Evolutionary conservation across 495 filamentous ascomycete species (phyloP), one percentile per base, ranked within the genome.

Genomic region (Umbilicaria muhlenbergii): DNA sequence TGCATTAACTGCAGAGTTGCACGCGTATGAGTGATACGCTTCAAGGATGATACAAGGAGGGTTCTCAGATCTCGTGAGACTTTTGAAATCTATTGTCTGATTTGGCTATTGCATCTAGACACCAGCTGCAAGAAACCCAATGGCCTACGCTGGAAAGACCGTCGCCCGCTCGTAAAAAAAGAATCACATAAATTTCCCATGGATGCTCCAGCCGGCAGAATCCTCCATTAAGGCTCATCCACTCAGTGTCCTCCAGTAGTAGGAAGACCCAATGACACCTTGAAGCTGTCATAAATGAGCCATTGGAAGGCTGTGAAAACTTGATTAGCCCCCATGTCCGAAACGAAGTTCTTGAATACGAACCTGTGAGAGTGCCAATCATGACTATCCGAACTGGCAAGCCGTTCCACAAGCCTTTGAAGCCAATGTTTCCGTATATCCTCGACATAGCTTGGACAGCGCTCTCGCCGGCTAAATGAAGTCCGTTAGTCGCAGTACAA

Each of bases 221-320:
- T 0, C 24, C 24, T 28, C 24, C 24, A 6, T 6, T 0, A 28
- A 7, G 24, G 5, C 8, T 28, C 24, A 28, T 3, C 24, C 42
- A 35, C 21, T 51, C 46, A 74, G 58, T 76, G 71, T 19, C 73
- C 71, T 53, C 73, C 73, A 18, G 75, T 80, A n/a, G 74, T 80
- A n/a, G 75, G 75, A 24, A 80, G 63, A 32, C 78, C 78, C 41
- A 80, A 61, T 59, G 74, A 75, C 39, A 82, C 78, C 65, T 83
- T 83, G 65, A 81, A 83, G n/a, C 71, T 77, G 54, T 83, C 79
- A 59, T 83, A 83, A 46, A 83, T 80, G 44, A 83, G 60, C 79
- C 79, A 83, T 58, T 83, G 79, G 63, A 80, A 81, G n/a, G 75
- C 79, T 32, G 75, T 80, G 53, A 78, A 56, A 11, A 28, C 1